Evolutionary conservation across 306 rosid genomes (phyloP), one percentile per base, ranked within the genome.

Genomic region (Trifolium repens): DNA sequence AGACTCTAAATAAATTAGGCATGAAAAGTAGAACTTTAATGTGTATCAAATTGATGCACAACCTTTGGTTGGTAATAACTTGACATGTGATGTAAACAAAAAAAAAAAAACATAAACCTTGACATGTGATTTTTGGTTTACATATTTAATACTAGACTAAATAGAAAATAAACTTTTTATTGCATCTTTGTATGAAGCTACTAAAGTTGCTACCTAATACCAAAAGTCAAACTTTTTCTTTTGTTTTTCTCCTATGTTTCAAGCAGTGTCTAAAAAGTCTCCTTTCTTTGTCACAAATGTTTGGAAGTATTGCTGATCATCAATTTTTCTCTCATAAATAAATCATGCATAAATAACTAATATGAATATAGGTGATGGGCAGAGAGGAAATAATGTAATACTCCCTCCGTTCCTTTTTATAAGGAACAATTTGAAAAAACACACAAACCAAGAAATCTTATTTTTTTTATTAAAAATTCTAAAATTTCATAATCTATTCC

Each of bases 231-330:
- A 37, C 52, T 49, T 58, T 65, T 73, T 46, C 22, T 35, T 60
- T 10, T 12, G 39, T 71, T 60, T 54, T 62, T 78, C 52, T 24
- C 49, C 55, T 54, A 47, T 63, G 54, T 50, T 57, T 65, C 75
- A 78, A 65, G 66, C 69, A 16, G 64, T 71, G 24, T 55, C 81
- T 60, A 46, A 17, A 71, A 83, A 83, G 75, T 37, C 14, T 40
- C 59, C 7, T 44, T 61, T 61, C 22, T 74, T 42, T 73, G 65
- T 73, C 70, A 73, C 78, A 19, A 26, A 14, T 67, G 59, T 71
- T 17, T 69, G 69, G 55, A 67, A 19, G 22, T 40, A 13, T 61
- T 67, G 19, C 35, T 69, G 42, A 69, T 80, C 64, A 75, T 30
- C 35, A 32, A 32, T 4, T 32, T 32, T 32, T 32, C 35, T 32